These are phyloP conservation scores for Aspergillus nanangensis DNA, from an alignment of 495 filamentous ascomycete species.

Conservation along the genomic window DNA sequence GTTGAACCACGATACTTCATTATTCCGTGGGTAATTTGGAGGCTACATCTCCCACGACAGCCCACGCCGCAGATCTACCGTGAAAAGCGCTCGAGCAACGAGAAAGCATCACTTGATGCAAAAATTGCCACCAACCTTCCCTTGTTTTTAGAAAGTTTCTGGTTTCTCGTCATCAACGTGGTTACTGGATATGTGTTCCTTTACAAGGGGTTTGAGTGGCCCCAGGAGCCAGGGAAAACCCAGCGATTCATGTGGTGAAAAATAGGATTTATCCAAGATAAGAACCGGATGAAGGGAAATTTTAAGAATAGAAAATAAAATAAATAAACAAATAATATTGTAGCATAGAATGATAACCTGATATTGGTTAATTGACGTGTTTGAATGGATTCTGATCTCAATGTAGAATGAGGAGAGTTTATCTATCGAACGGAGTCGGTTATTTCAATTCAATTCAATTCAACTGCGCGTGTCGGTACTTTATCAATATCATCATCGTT, in stretches of 20 bases:
- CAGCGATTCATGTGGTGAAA: conserved; percentile 92
- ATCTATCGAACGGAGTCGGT: too few species aligned
- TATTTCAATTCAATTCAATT: too few species aligned
- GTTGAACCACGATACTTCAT: conserved; percentile 96
- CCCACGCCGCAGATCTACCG: conserved; percentile 29
- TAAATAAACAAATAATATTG: too few species aligned
- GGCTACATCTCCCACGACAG: conserved; percentile 64
- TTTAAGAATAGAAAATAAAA: background rate
- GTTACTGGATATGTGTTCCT: conserved; percentile 80
- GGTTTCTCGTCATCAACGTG: conserved; percentile 70
- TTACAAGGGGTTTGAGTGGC: conserved; percentile 75
- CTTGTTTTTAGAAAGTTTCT: conserved; percentile 68
- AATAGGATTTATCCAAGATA: background rate
- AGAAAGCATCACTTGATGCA: conserved; percentile 22
- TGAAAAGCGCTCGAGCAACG: conserved; percentile 14
- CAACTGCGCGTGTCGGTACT: too few species aligned
- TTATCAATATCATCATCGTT: background rate
- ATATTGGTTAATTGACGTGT: background rate
- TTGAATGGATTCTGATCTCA: too few species aligned
- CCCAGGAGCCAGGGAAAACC: conserved; percentile 68
- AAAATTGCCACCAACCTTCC: conserved; percentile 31
- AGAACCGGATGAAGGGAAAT: background rate
- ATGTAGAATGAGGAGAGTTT: too few species aligned
- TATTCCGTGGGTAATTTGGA: conserved; percentile 91
- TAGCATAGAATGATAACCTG: too few species aligned